Percentiles rank a stretch among this genome's conserved stretches.
Evolutionary conservation across 345 rosid species (phyloP).

Genomic region (Eucalyptus cladocalyx): DNA sequence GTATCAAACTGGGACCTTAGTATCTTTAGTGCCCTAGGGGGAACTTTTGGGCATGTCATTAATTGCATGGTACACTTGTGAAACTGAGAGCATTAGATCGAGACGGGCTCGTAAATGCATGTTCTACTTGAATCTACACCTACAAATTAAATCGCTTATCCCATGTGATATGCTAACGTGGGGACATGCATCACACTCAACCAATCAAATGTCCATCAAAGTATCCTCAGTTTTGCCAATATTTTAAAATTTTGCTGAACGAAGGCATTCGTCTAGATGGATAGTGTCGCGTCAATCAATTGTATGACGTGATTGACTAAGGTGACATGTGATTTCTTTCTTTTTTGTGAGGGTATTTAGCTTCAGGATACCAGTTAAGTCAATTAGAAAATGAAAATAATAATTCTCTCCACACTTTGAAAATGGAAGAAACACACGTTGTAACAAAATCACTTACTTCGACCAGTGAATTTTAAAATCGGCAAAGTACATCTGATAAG

Average conservation of each 20-base stretch:
- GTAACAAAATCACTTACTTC: not conserved
- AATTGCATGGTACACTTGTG: not conserved
- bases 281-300: not conserved
- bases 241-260: fast-evolving
- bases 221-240: fast-evolving
- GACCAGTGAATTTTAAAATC: not conserved
- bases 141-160: fast-evolving
- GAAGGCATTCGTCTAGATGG: not conserved
- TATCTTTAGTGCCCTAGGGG: not conserved
- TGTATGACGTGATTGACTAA: not conserved
- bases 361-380: fast-evolving
- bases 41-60: not conserved
- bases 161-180: not conserved
- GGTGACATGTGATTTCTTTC: not conserved
- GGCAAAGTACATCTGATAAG: not conserved
- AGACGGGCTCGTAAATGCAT: not conserved
- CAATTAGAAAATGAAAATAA: not conserved
- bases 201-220: not conserved
- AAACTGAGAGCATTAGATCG: fast-evolving
- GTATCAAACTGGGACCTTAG: not conserved
- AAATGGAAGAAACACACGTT: not conserved
- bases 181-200: not conserved
- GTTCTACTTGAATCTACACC: not conserved
- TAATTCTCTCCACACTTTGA: fast-evolving
- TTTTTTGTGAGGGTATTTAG: not conserved